These are phyloP conservation scores for Ophiocordyceps camponoti-floridani DNA, from an alignment of 2,329 filamentous ascomycete species.

Conservation along the genomic window DNA sequence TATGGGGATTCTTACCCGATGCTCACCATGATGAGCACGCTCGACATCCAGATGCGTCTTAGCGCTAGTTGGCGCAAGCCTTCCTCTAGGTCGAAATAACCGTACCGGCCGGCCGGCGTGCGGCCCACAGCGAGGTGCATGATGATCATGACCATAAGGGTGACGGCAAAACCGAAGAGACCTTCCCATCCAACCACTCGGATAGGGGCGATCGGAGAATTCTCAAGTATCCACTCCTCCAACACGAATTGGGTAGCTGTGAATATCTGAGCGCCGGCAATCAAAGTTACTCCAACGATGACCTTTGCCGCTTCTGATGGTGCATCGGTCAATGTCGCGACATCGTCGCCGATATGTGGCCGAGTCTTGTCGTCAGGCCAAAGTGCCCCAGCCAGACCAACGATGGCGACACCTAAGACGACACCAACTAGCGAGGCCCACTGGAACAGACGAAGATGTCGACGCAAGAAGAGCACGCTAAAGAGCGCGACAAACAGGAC, in stretches of 20 bases:
- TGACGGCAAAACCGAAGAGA: conserved; percentile 72
- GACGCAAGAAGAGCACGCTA: conserved; percentile 75
- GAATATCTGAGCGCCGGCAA: conserved; percentile 90
- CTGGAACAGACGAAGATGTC: conserved; percentile 70
- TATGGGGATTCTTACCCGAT: conserved; percentile 49
- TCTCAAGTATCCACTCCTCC: conserved; percentile 77
- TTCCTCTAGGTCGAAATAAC: conserved; percentile 81
- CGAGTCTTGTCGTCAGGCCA: conserved; percentile 46
- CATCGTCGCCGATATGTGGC: conserved; percentile 11
- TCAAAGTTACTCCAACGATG: conserved; percentile 70
- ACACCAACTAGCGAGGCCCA: conserved; percentile 82
- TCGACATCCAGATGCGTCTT: conserved; percentile 53
- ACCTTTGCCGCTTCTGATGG: conserved; percentile 27
- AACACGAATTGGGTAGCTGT: conserved; percentile 92
- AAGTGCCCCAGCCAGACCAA: conserved; percentile 76
- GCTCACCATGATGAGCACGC: conserved; percentile 86
- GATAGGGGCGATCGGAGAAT: conserved; percentile 53
- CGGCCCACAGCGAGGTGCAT: conserved; percentile 62
- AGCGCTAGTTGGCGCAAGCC: conserved; percentile 66
- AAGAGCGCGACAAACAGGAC: conserved; percentile 93
- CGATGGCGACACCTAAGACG: conserved; percentile 71
- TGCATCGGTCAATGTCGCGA: conserved; percentile 21
- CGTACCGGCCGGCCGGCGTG: conserved; percentile 54
- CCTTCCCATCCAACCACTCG: conserved; percentile 94
- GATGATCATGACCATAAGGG: conserved; percentile 59